Evolutionary conservation across 1,284 basidiomycete species (phyloP), one percentile per base, ranked within the genome.

Genomic region (Cronartium ribicola): DNA sequence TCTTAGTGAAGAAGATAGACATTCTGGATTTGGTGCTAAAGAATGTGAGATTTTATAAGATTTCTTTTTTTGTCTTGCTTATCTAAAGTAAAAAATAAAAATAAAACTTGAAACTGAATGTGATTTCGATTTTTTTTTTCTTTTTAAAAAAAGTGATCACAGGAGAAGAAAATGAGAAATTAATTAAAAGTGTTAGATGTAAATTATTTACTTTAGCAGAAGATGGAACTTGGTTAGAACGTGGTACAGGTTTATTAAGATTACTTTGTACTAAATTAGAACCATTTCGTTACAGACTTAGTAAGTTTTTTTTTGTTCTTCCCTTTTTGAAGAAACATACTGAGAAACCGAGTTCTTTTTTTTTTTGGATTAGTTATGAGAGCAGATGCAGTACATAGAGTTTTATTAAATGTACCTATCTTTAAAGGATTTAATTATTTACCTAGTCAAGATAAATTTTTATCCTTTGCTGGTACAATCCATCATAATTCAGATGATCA

Each of bases 281-380:
- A 66, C 70, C 70, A 1, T 66, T 55, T 41, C 70, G 70, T 17
- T 73, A 66, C 37, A 51, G 70, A 41, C 51, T 73, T 13, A 73
- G 70, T 73, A 20, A 48, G 69, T 65, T 61, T 10, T 43, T 17
- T 46, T 44, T 66, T n/a, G 5, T 43, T 5, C 22, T 37, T 10
- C n/a, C 62, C 40, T 41, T 5, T 40, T 39, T 43, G n/a, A 39
- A 36, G 3, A 11, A 11, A 29, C 59, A 22, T 11, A 13, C 48
- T 17, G 48, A 8, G 44, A 17, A 6, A 22, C 5, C 57, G 6
- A 11, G 20, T n/a, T n/a, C n/a, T n/a, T n/a, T n/a, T n/a, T n/a
- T n/a, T n/a, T n/a, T n/a, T n/a, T n/a, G n/a, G n/a, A n/a, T 8
- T 46, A 73, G 70, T 73, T 22, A 73, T 73, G 70, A 46, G 70